Evolutionary conservation across 2,329 filamentous ascomycete genomes (phyloP), one percentile per base, ranked within the genome.

Genomic region (Colletotrichum spinosum): DNA sequence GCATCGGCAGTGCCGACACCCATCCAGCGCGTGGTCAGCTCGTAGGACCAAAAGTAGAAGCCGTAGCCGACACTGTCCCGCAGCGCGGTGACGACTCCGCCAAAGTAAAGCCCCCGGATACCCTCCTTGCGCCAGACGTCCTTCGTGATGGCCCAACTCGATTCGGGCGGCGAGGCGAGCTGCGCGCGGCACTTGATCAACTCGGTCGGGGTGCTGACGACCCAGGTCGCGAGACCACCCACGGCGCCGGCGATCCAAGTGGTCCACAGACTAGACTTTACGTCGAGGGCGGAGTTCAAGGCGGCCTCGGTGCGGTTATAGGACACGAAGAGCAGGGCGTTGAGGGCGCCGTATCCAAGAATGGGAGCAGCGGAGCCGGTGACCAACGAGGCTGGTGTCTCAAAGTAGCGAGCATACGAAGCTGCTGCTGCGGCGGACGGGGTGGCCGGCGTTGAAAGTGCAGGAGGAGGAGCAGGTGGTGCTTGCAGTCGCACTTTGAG

Each of bases 31-130:
- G 90, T 93, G 69, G 84, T 88, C 64, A 94, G 80, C 77, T 97
- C 92, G 74, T 97, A 98, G 1, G 91, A 91, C 92, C 92, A 97
- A 77, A 98, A 98, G 75, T 97, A 98, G 77, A 97, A 97, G 0
- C 94, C 95, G 78, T 97, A 98, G n/a, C 95, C 95, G 60, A 97
- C 86, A 63, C 91, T 90, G 78, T 98, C 95, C 54, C 95, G 85
- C 45, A 95, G 75, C 57, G 91, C 92, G 1, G 95, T 98, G 13
- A 97, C 88, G 0, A 81, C 83, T 17, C 95, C 95, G 17, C 94
- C 95, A 67, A 89, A 86, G 74, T 97, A 97, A 25, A 97, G 78
- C 0, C 94, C 94, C 44, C 84, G 82, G 4, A 93, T 82, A 4
- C 90, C 88, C 57, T 83, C 76, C 1, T 75, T 79, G 41, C 77